Evolutionary conservation across 768 basidiomycete genomes (phyloP).

Genomic region (Kwoniella pini): DNA sequence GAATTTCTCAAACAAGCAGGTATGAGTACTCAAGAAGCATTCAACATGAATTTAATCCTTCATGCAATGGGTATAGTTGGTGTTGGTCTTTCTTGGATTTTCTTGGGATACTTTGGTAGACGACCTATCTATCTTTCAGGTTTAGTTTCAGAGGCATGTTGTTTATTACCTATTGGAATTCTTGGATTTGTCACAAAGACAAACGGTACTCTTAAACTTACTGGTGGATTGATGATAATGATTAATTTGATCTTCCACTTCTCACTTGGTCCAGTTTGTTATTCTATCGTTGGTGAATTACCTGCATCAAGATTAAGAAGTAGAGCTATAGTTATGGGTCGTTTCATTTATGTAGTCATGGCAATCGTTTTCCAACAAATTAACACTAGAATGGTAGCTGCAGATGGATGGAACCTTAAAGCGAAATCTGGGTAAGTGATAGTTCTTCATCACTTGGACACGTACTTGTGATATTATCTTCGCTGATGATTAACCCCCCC

Average conservation of each 20-base stretch:
- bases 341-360: slow-evolving; percentile 24
- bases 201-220: slow-evolving; percentile 11
- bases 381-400: slow-evolving; percentile 25
- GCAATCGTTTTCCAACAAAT: slow-evolving; percentile 27
- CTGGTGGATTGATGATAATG: slow-evolving; percentile 32
- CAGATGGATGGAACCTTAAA: slow-evolving; percentile 35
- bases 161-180: slow-evolving; percentile 32
- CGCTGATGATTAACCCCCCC: neutral
- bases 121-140: slow-evolving; percentile 35
- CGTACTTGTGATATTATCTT: neutral
- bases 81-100: slow-evolving; percentile 29
- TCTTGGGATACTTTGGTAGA: slow-evolving; percentile 27
- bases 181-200: slow-evolving; percentile 21
- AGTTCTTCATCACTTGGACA: neutral
- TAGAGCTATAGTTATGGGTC: slow-evolving; percentile 30
- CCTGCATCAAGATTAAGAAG: slow-evolving; percentile 27
- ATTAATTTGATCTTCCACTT: slow-evolving; percentile 39
- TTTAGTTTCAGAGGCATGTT: slow-evolving; percentile 7
- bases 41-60: slow-evolving; percentile 32
- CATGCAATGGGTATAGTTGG: slow-evolving; percentile 35
- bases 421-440: slow-evolving; percentile 27
- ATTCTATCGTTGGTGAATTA: slow-evolving; percentile 36
- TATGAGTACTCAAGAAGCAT: slow-evolving; percentile 27
- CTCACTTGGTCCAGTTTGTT: slow-evolving; percentile 36
- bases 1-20: slow-evolving; percentile 32